Conservation (phyloP, 108 stramenopile genomes). For the Aurantiochytrium sp. region DNA sequence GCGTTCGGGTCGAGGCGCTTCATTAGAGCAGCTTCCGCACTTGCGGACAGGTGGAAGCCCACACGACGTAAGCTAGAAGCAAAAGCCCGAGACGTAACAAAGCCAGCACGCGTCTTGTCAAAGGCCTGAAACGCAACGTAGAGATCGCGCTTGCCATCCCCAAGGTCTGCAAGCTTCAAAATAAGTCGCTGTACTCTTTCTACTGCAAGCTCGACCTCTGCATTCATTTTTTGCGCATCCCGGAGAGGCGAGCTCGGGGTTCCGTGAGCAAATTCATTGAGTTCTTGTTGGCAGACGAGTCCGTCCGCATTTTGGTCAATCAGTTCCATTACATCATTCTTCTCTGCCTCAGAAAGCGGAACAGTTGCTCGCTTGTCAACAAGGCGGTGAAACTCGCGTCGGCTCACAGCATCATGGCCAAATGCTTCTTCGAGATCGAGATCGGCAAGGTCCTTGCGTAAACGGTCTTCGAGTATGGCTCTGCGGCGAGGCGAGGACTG, state of each 20-base stretch:
- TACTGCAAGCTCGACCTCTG: neutral
- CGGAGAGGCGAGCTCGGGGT: neutral
- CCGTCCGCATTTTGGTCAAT: neutral
- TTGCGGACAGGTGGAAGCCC: neutral
- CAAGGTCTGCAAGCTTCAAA: neutral
- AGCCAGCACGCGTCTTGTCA: neutral
- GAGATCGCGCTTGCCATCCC: neutral
- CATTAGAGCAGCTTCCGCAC: neutral
- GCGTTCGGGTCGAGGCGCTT: neutral
- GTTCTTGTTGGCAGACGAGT: neutral
- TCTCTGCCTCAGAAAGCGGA: neutral
- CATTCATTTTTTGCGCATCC: neutral
- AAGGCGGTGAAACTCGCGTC: neutral
- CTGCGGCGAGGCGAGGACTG: neutral
- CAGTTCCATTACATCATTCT: neutral
- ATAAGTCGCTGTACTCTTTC: neutral
- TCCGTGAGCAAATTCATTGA: neutral
- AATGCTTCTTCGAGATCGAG: neutral
- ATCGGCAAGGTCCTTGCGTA: neutral
- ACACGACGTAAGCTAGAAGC: neutral
- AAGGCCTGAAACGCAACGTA: neutral
- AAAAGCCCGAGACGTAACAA: neutral
- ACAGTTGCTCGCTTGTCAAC: neutral
- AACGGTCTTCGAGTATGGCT: neutral
- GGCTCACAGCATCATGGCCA: neutral